Evolutionary conservation across 805 yeast genomes (phyloP).

Genomic region (Kluyveromyces wickerhamii): DNA sequence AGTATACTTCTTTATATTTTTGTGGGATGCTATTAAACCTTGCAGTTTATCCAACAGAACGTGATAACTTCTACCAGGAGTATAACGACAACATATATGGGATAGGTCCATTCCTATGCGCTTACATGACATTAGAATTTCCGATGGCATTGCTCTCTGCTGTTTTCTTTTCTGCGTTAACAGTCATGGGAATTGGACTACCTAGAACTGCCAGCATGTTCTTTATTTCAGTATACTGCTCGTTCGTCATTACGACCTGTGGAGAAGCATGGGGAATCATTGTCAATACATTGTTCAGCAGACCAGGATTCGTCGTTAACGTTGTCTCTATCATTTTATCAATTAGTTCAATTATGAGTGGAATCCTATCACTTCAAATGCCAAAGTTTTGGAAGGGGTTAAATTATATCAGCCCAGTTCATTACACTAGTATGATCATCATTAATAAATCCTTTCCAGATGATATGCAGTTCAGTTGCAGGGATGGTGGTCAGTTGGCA

Average conservation of each 20-base stretch:
- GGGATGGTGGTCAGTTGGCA: constrained; percentile 29
- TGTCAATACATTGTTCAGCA: constrained; percentile 63
- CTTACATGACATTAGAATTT: constrained; percentile 27
- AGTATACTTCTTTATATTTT: constrained; percentile 62
- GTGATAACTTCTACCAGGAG: constrained; percentile 72
- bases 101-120: constrained; percentile 48
- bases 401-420: constrained; percentile 72
- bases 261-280: constrained; percentile 84
- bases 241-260: constrained; percentile 51
- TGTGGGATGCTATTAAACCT: constrained; percentile 75
- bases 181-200: constrained; percentile 58
- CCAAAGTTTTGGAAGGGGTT: constrained; percentile 58
- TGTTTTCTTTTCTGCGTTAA: constrained; percentile 22
- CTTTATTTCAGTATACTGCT: constrained; percentile 51
- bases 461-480: constrained; percentile 45
- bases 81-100: constrained; percentile 66
- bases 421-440: constrained; percentile 56
- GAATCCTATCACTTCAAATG: constrained; percentile 73
- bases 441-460: constrained; percentile 52
- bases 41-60: constrained; percentile 64
- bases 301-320: constrained; percentile 76
- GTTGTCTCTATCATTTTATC: constrained; percentile 58
- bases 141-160: constrained; percentile 18
- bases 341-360: constrained; percentile 76
- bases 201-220: constrained; percentile 61